A percentile compares a stretch with the other conserved stretches of the same genome.
phyloP scores from a whole-genome alignment of 2,329 filamentous ascomycete genomes.

The Ophiocordyceps camponoti-leonardi region DNA sequence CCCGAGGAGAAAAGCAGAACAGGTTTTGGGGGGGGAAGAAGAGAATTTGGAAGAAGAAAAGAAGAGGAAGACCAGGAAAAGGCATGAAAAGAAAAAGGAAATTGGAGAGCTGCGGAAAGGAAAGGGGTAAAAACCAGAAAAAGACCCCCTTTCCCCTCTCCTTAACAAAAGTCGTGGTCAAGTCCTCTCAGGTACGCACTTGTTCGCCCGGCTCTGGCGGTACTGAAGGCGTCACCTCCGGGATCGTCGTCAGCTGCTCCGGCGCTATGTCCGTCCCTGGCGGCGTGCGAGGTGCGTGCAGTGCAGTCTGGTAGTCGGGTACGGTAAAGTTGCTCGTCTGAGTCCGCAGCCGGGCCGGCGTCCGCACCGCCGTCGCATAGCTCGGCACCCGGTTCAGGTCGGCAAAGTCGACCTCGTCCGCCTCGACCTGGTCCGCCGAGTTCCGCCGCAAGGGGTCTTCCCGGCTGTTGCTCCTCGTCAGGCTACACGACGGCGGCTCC shows the following conservation, averaged over 20 bases:
- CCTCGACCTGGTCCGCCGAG: conserved; percentile 39
- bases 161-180: too few species aligned
- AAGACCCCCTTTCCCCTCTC: too few species aligned
- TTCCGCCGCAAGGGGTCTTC: conserved; percentile 33
- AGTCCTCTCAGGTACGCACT: neutral
- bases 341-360: conserved; percentile 37
- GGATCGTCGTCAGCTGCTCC: conserved; percentile 15
- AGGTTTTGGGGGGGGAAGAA: too few species aligned
- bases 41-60: too few species aligned
- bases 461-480: conserved; percentile 37
- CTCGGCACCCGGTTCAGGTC: conserved; percentile 60
- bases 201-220: neutral
- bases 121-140: too few species aligned
- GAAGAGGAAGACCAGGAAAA: too few species aligned
- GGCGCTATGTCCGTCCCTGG: conserved; percentile 15
- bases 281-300: conserved; percentile 33
- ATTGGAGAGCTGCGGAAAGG: too few species aligned
- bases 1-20: too few species aligned
- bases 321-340: conserved; percentile 31
- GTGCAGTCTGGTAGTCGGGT: conserved; percentile 50
- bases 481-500: conserved; percentile 24
- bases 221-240: conserved; percentile 10
- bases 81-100: too few species aligned
- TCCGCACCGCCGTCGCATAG: conserved; percentile 56
- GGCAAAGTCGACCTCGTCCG: conserved; percentile 41